Percentiles rank a stretch among this genome's conserved stretches.
Conservation (phyloP, 2,329 filamentous ascomycete species). For the Lachnellula arida region DNA sequence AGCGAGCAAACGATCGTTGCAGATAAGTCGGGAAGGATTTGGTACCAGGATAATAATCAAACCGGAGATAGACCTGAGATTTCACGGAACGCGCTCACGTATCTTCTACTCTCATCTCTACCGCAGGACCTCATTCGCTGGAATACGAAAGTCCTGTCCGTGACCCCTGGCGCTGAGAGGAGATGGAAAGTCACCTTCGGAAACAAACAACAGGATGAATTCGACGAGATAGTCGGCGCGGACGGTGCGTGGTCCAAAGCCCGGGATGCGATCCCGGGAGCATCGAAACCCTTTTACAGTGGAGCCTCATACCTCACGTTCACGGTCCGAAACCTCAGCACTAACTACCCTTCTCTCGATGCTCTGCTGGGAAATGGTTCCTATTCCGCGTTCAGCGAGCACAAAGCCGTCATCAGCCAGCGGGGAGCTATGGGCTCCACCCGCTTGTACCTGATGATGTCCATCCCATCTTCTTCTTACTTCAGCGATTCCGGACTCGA, state of each 20-base stretch:
- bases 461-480: not conserved
- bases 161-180: not conserved
- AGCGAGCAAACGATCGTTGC: slow-evolving; percentile 33
- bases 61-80: slow-evolving; percentile 6
- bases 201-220: slow-evolving; percentile 12
- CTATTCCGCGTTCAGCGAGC: slow-evolving; percentile 5
- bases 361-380: slow-evolving; percentile 13
- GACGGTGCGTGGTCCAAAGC: slow-evolving; percentile 38
- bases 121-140: slow-evolving; percentile 4
- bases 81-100: slow-evolving; percentile 9
- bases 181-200: not conserved
- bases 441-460: slow-evolving; percentile 16
- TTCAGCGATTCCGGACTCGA: slow-evolving; percentile 1
- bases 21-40: slow-evolving; percentile 34
- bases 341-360: slow-evolving; percentile 7
- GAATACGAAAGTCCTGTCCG: slow-evolving; percentile 7
- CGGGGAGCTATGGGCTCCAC: slow-evolving; percentile 10
- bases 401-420: slow-evolving; percentile 11
- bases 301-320: slow-evolving; percentile 13
- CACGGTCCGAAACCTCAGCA: slow-evolving; percentile 11
- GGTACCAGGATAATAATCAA: not conserved
- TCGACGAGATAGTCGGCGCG: slow-evolving; percentile 41
- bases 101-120: slow-evolving; percentile 6
- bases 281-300: slow-evolving; percentile 7
- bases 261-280: slow-evolving; percentile 19